Conservation (phyloP, 495 filamentous ascomycete genomes). For the Barbatosphaeria neglecta region DNA sequence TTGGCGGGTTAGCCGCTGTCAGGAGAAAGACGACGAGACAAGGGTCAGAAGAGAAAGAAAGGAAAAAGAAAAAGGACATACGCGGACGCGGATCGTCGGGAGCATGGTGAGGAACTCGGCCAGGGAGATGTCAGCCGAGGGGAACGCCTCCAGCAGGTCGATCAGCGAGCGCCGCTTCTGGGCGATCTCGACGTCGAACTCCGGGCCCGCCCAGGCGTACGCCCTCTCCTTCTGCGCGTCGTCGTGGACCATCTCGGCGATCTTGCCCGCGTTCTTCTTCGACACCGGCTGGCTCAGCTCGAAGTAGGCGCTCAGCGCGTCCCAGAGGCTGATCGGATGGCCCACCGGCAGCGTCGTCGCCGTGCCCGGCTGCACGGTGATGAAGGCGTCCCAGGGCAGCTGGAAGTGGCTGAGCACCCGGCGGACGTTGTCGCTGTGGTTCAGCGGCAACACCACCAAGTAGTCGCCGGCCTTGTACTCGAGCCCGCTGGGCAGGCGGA, state of each 20-base stretch:
- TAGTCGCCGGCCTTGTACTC: conserved; percentile 56
- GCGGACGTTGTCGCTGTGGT: conserved; percentile 39
- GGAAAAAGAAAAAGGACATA: no score
- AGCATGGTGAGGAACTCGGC: conserved; percentile 49
- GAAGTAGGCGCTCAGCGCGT: conserved; percentile 47
- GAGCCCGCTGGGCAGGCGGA: conserved; percentile 47
- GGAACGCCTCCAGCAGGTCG: conserved; percentile 43
- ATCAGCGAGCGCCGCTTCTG: conserved; percentile 43
- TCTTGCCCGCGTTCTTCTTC: conserved; percentile 8
- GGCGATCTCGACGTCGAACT: conserved; percentile 7
- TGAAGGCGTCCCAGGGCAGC: conserved; percentile 38
- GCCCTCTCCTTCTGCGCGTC: conserved; percentile 8
- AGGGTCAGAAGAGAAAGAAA: not conserved
- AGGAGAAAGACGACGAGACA: no score
- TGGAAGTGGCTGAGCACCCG: conserved; percentile 13
- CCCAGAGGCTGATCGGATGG: conserved; percentile 36
- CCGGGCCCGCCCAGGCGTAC: conserved; percentile 3
- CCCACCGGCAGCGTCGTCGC: conserved; percentile 37
- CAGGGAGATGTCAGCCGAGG: conserved; percentile 28
- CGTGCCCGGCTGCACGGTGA: conserved; percentile 18
- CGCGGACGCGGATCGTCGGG: conserved; percentile 52
- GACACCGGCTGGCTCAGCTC: conserved; percentile 52
- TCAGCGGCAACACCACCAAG: conserved; percentile 49
- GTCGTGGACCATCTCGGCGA: conserved; percentile 9
- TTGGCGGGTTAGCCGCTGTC: not conserved